Evolutionary conservation across 2,329 filamentous ascomycete species (phyloP), one percentile per base, ranked within the genome.

Genomic region (Apiospora phragmitis): DNA sequence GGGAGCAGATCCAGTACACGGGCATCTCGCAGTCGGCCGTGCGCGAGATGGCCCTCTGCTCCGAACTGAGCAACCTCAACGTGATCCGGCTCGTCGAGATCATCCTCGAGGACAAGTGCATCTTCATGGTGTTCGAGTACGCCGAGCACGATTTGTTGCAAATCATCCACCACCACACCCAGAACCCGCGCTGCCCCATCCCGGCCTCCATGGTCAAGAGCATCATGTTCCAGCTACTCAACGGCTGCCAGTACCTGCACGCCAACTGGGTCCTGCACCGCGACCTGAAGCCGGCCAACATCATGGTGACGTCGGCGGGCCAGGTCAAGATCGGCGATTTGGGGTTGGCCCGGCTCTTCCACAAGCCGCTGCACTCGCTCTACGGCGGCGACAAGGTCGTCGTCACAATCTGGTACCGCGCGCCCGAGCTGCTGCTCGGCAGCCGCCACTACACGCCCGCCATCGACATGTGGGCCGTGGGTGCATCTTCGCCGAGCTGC

Each of bases 111-210:
- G 95, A 97, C 81, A 98, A 98, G 84, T 98, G 95, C 84, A 98
- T 99, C 80, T 99, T 95, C 83, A 99, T 99, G 93, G 95, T 99
- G 1, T 98, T 99, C 76, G 96, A 98, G 81, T 99, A 97, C 81
- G 96, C 96, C 75, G 96, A 99, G 82, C 96, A 99, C 81, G 96
- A 99, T 81, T 85, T 99, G 47, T 86, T 99, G 5, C 96, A 99
- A 81, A 98, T 99, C 80, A 98, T 99, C 75, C 96, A 99, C 80
- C 95, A 98, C 80, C 96, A 99, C 82, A 97, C 93, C 1, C 92
- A 97, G 80, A 92, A 95, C 71, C 91, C 94, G 38, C 89, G 95
- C 35, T 93, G 96, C 75, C 92, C 94, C 7, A 98, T 99, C 71
- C 94, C 95, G 0, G 92, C 95, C 0, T 86, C 90, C 32, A 97